These are phyloP conservation scores for Aspergillus ochraceus DNA, from an alignment of 2,329 filamentous ascomycete genomes.

Conservation along the genomic window DNA sequence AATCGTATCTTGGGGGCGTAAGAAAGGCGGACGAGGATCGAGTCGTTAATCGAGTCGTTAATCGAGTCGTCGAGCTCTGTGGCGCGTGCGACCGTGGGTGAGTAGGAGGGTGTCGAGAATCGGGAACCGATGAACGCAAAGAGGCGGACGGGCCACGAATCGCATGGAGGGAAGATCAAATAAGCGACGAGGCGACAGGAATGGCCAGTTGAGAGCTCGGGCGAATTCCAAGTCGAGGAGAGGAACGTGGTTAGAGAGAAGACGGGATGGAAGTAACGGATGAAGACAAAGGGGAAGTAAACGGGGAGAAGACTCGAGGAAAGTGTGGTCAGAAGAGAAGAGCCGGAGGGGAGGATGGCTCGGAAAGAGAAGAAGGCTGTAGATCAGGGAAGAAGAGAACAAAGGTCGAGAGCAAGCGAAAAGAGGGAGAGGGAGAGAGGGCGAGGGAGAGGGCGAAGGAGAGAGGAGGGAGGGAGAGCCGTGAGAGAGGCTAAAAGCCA, in stretches of 20 bases:
- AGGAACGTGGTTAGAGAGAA: neutral
- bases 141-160: constrained; percentile 22
- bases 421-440: constrained; percentile 10
- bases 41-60: constrained; percentile 9
- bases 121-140: constrained; percentile 19
- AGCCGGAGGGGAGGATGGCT: constrained; percentile 11
- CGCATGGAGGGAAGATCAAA: constrained; percentile 20
- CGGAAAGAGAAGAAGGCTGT: constrained; percentile 10
- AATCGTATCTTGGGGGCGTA: neutral
- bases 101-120: constrained; percentile 21
- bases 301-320: constrained; percentile 6
- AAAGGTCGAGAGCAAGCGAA: neutral
- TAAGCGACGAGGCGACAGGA: neutral
- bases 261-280: constrained; percentile 7
- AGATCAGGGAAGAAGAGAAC: constrained; percentile 3
- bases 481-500: constrained; percentile 23
- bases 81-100: constrained; percentile 27
- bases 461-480: constrained; percentile 11
- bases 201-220: neutral
- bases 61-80: constrained; percentile 17
- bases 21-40: constrained; percentile 1
- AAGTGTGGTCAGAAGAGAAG: constrained; percentile 11
- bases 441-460: constrained; percentile 12
- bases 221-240: neutral
- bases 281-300: constrained; percentile 1